Conservation (phyloP, 164 flowering plant genomes). For the Kingdonia uniflora region DNA sequence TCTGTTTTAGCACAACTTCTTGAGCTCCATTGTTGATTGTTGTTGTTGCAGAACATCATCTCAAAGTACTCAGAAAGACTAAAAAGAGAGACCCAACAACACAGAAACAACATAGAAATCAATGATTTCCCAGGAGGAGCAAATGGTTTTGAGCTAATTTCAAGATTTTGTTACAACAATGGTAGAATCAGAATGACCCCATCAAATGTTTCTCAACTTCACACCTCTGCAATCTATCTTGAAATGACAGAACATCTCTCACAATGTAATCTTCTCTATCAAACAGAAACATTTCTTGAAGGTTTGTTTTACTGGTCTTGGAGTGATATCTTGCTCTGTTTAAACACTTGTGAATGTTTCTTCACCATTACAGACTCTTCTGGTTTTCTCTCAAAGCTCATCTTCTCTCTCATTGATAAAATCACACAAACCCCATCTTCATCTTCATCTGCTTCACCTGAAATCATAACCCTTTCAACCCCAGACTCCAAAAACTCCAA, state of each 20-base stretch:
- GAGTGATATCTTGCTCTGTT: constrained; percentile 37
- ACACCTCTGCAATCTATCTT: constrained; percentile 52
- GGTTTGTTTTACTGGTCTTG: constrained; percentile 65
- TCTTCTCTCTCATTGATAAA: constrained; percentile 40
- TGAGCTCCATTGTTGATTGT: neutral
- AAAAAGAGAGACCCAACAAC: constrained; percentile 41
- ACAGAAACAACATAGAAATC: constrained; percentile 28
- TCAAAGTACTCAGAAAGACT: constrained; percentile 41
- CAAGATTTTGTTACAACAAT: constrained; percentile 67
- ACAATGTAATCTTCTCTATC: constrained; percentile 37
- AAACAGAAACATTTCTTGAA: constrained; percentile 49
- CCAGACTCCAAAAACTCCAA: constrained; percentile 4
- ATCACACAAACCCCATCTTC: constrained; percentile 47
- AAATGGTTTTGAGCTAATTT: constrained; percentile 59
- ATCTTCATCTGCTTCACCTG: constrained; percentile 57
- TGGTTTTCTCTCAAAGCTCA: constrained; percentile 48
- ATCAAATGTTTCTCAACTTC: constrained; percentile 48
- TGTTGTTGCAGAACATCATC: constrained; percentile 39
- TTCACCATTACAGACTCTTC: constrained; percentile 39
- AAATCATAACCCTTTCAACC: constrained; percentile 16
- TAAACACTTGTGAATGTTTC: constrained; percentile 45
- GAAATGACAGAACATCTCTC: constrained; percentile 50
- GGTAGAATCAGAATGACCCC: constrained; percentile 36
- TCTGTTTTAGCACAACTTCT: neutral
- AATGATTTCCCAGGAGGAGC: constrained; percentile 67